Evolutionary conservation across 495 filamentous ascomycete species (phyloP), one percentile per base, ranked within the genome.

Genomic region (Acidomyces sp.): DNA sequence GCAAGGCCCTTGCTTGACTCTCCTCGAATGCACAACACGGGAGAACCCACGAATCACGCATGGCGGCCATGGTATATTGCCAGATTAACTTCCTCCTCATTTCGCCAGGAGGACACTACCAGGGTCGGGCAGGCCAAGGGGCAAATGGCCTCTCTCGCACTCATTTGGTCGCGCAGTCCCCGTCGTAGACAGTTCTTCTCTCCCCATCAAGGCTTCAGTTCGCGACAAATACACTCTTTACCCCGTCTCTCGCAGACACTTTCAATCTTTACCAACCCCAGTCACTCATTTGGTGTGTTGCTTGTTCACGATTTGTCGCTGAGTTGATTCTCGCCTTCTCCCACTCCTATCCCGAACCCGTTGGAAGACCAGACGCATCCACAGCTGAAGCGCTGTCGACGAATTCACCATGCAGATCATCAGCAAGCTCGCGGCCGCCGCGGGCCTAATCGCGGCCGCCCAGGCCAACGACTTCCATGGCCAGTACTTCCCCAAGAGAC

Each of bases 361-460:
- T 25, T 16, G 12, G 31, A 34, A 37, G 2, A 4, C 12, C 21
- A 16, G 13, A 36, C 39, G 22, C 6, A 44, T 37, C 21, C 31
- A 41, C 5, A 6, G n/a, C 27, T 18, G 25, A 31, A 17, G 15
- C n/a, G n/a, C n/a, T n/a, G n/a, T n/a, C n/a, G n/a, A n/a, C 30
- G 3, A 6, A 41, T 3, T 26, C 15, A 40, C 20, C 18, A 50
- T 50, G 47, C 47, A 50, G 35, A 29, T 25, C 30, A 32, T 50
- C 37, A 50, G 22, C 47, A 50, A 41, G 37, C 3, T 46, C 42
- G 42, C 47, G 18, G 9, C 46, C 22, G 42, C 20, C 16, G 47
- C 45, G 17, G 32, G 18, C 34, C 26, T 50, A 21, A 42, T 32
- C 9, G 30, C 42, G 12, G 36, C 26, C 11, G 47, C 37, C 29